These are phyloP conservation scores for Imleria badia DNA, from an alignment of 768 basidiomycete genomes.

Conservation along the genomic window DNA sequence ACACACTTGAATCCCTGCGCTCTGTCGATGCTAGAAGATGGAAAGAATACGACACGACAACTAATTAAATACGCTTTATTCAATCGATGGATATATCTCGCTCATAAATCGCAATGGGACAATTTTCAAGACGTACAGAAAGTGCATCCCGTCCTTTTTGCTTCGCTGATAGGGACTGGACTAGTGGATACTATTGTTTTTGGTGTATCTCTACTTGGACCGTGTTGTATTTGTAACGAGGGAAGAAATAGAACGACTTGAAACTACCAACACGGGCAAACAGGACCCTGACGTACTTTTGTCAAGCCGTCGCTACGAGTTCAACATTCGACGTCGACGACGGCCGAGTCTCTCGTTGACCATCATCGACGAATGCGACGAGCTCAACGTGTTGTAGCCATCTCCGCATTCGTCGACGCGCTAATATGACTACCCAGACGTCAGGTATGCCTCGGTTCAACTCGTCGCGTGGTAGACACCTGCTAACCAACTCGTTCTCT, in stretches of 20 bases:
- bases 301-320: neutral
- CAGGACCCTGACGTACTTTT: slow-evolving; percentile 6
- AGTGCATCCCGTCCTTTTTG: slow-evolving; percentile 3
- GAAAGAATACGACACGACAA: slow-evolving; percentile 5
- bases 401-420: slow-evolving; percentile 12
- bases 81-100: slow-evolving; percentile 13
- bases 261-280: slow-evolving; percentile 26
- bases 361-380: slow-evolving; percentile 9
- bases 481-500: slow-evolving; percentile 3
- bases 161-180: slow-evolving; percentile 10
- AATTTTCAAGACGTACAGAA: slow-evolving; percentile 11
- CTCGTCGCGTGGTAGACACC: slow-evolving; percentile 11
- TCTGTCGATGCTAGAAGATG: neutral
- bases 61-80: slow-evolving; percentile 20
- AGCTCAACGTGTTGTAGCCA: neutral
- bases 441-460: slow-evolving; percentile 21
- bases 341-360: neutral
- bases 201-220: slow-evolving; percentile 24
- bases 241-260: neutral
- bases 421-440: slow-evolving; percentile 16
- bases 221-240: slow-evolving; percentile 23
- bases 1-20: neutral
- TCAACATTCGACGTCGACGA: slow-evolving; percentile 17
- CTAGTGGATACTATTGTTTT: slow-evolving; percentile 2
- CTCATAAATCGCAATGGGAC: slow-evolving; percentile 15